A percentile compares a stretch with the other conserved stretches of the same genome.
Evolutionary conservation across 2,329 filamentous ascomycete species (phyloP).

Genomic region (Metarhizium rileyi): DNA sequence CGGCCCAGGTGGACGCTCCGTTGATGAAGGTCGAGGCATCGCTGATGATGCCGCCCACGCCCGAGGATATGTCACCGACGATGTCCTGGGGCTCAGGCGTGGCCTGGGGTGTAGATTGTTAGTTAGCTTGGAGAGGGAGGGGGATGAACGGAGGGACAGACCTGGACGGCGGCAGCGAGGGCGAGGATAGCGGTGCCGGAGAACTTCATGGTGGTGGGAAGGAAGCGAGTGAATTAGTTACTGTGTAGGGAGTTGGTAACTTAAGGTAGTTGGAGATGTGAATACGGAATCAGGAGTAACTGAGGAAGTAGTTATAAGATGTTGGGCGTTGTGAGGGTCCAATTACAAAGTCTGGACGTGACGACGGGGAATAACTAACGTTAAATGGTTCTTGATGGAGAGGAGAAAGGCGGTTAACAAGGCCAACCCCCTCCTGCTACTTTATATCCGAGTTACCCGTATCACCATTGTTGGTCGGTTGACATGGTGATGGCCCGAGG

Average conservation of each 20-base stretch:
- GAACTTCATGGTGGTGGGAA: slow-evolving; percentile 26
- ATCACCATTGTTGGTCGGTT: not conserved
- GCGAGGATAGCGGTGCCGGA: slow-evolving; percentile 21
- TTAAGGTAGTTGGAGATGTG: too few species aligned
- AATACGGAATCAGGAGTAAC: too few species aligned
- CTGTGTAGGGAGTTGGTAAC: too few species aligned
- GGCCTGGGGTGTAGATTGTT: not conserved
- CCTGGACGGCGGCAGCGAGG: slow-evolving; percentile 22
- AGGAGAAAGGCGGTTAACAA: too few species aligned
- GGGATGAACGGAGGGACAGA: slow-evolving; percentile 7
- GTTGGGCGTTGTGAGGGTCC: too few species aligned
- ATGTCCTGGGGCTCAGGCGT: slow-evolving; percentile 8
- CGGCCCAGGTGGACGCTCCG: slow-evolving; percentile 5
- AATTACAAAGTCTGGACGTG: too few species aligned
- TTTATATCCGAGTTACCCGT: not conserved
- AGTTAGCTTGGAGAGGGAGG: not conserved
- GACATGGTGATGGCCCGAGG: not conserved
- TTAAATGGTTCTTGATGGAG: too few species aligned
- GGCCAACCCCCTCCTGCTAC: too few species aligned
- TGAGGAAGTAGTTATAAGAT: too few species aligned
- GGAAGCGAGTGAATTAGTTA: too few species aligned
- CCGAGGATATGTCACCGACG: slow-evolving; percentile 2
- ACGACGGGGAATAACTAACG: too few species aligned
- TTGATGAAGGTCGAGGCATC: slow-evolving; percentile 3
- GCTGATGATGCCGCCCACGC: not conserved